Evolutionary conservation across 768 basidiomycete species (phyloP).

Genomic region (Thelephora aurantiotincta): DNA sequence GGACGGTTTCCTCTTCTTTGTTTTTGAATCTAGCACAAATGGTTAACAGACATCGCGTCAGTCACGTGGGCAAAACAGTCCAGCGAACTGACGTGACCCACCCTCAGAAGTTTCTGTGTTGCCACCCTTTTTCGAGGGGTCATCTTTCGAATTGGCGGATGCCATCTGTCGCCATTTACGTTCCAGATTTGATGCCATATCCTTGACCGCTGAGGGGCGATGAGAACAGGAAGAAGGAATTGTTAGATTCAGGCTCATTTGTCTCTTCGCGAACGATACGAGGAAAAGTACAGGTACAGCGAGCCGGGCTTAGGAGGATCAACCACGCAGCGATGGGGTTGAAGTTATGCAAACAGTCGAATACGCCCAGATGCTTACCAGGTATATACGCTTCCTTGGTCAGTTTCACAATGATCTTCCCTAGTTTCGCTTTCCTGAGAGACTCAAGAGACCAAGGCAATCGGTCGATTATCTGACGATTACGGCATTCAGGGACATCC

Average conservation of each 20-base stretch:
- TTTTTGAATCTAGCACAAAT: slow-evolving; percentile 30
- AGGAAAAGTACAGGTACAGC: slow-evolving; percentile 12
- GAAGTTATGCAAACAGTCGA: slow-evolving; percentile 2
- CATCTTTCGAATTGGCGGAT: slow-evolving; percentile 25
- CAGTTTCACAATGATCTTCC: slow-evolving; percentile 65
- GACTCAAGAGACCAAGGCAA: slow-evolving; percentile 60
- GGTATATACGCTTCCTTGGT: slow-evolving; percentile 61
- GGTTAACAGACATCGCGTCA: slow-evolving; percentile 13
- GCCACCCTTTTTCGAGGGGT: slow-evolving; percentile 13
- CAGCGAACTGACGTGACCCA: slow-evolving; percentile 47
- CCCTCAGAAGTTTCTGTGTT: slow-evolving; percentile 35
- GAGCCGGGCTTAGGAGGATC: neutral
- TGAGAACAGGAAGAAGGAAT: slow-evolving; percentile 26
- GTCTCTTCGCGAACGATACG: slow-evolving; percentile 1
- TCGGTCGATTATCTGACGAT: slow-evolving; percentile 63
- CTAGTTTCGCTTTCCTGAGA: slow-evolving; percentile 59
- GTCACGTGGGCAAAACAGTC: slow-evolving; percentile 3
- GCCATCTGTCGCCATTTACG: slow-evolving; percentile 66
- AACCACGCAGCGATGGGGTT: slow-evolving; percentile 1
- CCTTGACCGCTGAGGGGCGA: slow-evolving; percentile 69
- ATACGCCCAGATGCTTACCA: slow-evolving; percentile 43
- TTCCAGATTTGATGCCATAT: slow-evolving; percentile 83
- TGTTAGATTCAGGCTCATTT: slow-evolving; percentile 49
- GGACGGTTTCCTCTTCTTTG: slow-evolving; percentile 65
- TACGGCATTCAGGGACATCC: slow-evolving; percentile 2